Percentiles rank a stretch among this genome's conserved stretches.
Evolutionary conservation across 768 basidiomycete genomes (phyloP).

Genomic region (Chiua virens): DNA sequence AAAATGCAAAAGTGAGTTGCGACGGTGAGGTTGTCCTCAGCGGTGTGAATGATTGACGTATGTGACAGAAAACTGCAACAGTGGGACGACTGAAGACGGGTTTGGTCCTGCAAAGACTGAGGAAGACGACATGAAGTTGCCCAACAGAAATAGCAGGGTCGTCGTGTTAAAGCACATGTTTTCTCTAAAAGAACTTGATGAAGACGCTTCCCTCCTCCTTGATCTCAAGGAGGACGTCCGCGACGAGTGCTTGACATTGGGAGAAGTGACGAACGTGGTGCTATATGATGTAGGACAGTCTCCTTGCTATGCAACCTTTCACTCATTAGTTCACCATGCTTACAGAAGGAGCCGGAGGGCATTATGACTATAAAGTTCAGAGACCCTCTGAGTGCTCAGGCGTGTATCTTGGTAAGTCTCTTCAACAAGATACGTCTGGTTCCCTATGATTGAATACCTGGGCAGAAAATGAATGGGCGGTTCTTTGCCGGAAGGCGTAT

Average conservation of each 20-base stretch:
- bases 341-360: constrained; percentile 87
- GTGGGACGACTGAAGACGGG: constrained; percentile 94
- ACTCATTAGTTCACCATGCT: constrained; percentile 2
- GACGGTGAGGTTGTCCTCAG: not conserved
- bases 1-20: constrained; percentile 79
- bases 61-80: constrained; percentile 77
- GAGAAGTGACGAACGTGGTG: constrained; percentile 94
- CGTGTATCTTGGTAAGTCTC: constrained; percentile 75
- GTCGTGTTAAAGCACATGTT: constrained; percentile 98
- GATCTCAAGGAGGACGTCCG: constrained; percentile 97
- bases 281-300: constrained; percentile 81
- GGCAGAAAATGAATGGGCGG: constrained; percentile 90
- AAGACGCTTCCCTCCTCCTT: constrained; percentile 81
- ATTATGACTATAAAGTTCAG: constrained; percentile 97
- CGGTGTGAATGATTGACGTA: not conserved
- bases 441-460: not conserved
- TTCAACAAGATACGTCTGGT: not conserved
- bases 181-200: constrained; percentile 76
- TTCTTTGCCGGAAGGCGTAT: constrained; percentile 86
- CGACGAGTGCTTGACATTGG: constrained; percentile 86
- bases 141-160: constrained; percentile 66
- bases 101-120: constrained; percentile 72
- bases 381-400: constrained; percentile 89
- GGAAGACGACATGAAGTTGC: constrained; percentile 46
- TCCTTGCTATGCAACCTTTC: not conserved